These are phyloP conservation scores for Colletotrichum nymphaeae DNA, from an alignment of 2,329 filamentous ascomycete genomes.

Conservation along the genomic window DNA sequence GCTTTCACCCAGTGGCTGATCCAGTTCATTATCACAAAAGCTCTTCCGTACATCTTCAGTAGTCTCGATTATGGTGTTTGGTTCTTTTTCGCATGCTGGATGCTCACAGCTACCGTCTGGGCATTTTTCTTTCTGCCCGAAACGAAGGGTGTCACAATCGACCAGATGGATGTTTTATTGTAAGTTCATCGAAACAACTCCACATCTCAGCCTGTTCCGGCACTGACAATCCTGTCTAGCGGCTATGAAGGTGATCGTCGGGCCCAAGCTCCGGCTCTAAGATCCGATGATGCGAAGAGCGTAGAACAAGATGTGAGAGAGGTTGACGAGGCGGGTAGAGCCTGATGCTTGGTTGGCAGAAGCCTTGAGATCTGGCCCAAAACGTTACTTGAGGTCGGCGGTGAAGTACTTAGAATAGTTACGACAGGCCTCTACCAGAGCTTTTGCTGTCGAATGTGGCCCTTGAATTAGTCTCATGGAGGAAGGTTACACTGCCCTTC, in stretches of 20 bases:
- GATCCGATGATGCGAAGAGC: slow-evolving; percentile 19
- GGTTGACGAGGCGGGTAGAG: background rate
- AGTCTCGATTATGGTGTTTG: slow-evolving; percentile 62
- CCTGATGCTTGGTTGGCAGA: background rate
- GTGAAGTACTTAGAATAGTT: background rate
- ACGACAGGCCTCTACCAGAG: background rate
- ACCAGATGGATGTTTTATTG: slow-evolving; percentile 58
- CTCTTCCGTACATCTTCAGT: slow-evolving; percentile 57
- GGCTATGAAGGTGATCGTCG: slow-evolving; percentile 30
- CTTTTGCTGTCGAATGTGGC: too few species aligned
- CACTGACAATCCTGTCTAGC: background rate
- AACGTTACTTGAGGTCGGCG: background rate
- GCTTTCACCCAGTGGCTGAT: slow-evolving; percentile 54
- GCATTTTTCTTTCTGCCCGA: slow-evolving; percentile 65
- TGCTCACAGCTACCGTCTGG: slow-evolving; percentile 59
- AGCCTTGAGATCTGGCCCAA: background rate
- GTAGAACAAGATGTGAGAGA: slow-evolving; percentile 22
- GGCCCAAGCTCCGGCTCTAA: background rate
- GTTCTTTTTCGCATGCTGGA: slow-evolving; percentile 67
- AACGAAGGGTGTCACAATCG: slow-evolving; percentile 65
- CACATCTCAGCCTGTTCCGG: background rate
- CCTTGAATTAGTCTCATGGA: too few species aligned
- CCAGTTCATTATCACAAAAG: slow-evolving; percentile 56
- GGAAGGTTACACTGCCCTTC: too few species aligned
- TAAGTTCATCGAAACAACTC: background rate